Evolutionary conservation across 1,284 basidiomycete species (phyloP).

Genomic region (Cutaneotrichosporon dermatis): DNA sequence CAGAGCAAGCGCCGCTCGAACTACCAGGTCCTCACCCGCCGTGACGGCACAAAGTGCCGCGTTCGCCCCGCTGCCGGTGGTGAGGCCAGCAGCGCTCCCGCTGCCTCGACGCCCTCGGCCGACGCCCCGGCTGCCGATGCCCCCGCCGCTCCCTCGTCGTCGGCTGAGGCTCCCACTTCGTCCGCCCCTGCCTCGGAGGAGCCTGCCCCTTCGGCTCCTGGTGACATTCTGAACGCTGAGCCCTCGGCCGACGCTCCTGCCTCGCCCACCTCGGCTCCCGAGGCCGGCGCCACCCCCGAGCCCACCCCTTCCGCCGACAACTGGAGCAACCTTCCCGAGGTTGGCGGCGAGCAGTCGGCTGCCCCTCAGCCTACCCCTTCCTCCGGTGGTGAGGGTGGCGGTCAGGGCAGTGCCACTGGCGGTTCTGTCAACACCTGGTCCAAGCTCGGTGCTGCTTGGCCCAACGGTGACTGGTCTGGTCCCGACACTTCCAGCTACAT

Average conservation of each 20-base stretch:
- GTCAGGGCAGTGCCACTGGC: not conserved
- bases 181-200: slow-evolving; percentile 18
- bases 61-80: slow-evolving; percentile 28
- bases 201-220: slow-evolving; percentile 3
- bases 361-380: slow-evolving; percentile 2
- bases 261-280: too few species aligned
- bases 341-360: not conserved
- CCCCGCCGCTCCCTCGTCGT: not conserved
- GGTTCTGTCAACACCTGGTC: slow-evolving; percentile 30
- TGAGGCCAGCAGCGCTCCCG: not conserved
- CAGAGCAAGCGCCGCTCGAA: slow-evolving; percentile 47
- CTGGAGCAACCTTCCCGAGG: slow-evolving; percentile 3
- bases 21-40: slow-evolving; percentile 19
- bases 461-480: slow-evolving; percentile 49
- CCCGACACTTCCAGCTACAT: slow-evolving; percentile 44
- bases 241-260: too few species aligned
- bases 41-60: slow-evolving; percentile 44
- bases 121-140: not conserved
- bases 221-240: too few species aligned
- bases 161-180: not conserved
- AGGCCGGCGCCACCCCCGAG: too few species aligned
- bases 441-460: slow-evolving; percentile 65
- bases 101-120: not conserved
- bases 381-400: not conserved
- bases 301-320: too few species aligned